phyloP scores from a whole-genome alignment of 768 basidiomycete species.

The Mycena venus region DNA sequence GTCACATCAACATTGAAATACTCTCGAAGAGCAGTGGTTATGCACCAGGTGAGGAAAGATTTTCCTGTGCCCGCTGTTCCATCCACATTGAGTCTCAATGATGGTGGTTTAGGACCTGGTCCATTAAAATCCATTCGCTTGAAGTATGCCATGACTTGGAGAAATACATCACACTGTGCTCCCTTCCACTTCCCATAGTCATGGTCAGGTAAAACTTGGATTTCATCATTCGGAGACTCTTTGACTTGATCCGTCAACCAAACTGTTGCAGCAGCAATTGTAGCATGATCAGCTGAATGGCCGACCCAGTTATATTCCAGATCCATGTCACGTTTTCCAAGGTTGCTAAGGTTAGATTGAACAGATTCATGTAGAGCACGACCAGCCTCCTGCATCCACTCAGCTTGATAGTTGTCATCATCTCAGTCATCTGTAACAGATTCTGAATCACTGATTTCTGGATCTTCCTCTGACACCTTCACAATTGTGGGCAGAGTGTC shows the following conservation, averaged over 20 bases:
- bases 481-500: slow-evolving; percentile 11
- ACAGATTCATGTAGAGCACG: slow-evolving; percentile 29
- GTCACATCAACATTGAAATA: slow-evolving; percentile 13
- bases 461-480: neutral
- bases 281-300: slow-evolving; percentile 20
- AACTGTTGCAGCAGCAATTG: slow-evolving; percentile 17
- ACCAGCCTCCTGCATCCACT: slow-evolving; percentile 40
- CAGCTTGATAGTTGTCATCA: slow-evolving; percentile 26
- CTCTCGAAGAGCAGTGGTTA: slow-evolving; percentile 34
- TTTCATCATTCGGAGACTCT: slow-evolving; percentile 36
- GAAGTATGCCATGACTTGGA: no score
- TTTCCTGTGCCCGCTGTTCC: no score
- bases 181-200: no score
- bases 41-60: slow-evolving; percentile 41
- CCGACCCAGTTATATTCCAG: slow-evolving; percentile 38
- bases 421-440: slow-evolving; percentile 28
- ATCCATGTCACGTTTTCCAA: slow-evolving; percentile 38
- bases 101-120: slow-evolving; percentile 16
- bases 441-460: slow-evolving; percentile 31
- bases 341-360: slow-evolving; percentile 20
- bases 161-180: no score
- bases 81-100: slow-evolving; percentile 40
- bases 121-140: no score
- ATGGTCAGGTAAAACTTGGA: no score
- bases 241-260: slow-evolving; percentile 37